Evolutionary conservation across 768 basidiomycete genomes (phyloP).

Genomic region (Amanita fuliginea): DNA sequence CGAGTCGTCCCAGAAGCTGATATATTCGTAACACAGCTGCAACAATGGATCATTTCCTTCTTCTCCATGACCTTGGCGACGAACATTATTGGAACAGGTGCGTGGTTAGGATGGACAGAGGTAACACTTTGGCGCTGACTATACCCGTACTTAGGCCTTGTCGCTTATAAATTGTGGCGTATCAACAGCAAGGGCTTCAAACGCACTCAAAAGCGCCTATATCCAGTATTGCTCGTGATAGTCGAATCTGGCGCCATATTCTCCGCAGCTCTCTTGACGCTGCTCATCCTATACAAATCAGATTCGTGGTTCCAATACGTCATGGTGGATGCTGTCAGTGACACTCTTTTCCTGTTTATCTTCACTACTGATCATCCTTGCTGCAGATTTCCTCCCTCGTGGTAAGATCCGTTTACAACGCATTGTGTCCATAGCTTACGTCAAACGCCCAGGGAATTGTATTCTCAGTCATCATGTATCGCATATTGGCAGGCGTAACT

Average conservation of each 20-base stretch:
- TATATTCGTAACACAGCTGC: slow-evolving; percentile 18
- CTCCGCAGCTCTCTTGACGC: slow-evolving; percentile 18
- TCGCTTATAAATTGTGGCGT: slow-evolving; percentile 19
- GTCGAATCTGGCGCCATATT: slow-evolving; percentile 24
- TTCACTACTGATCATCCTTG: background rate
- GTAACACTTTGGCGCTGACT: too few species aligned
- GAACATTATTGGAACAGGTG: slow-evolving; percentile 21
- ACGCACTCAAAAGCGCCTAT: slow-evolving; percentile 10
- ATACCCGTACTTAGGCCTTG: slow-evolving; percentile 13
- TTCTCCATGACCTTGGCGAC: slow-evolving; percentile 22
- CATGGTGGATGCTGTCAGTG: slow-evolving; percentile 20
- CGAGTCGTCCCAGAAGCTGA: slow-evolving; percentile 12
- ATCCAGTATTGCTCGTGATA: slow-evolving; percentile 18
- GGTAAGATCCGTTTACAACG: slow-evolving; percentile 4
- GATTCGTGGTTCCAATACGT: slow-evolving; percentile 22
- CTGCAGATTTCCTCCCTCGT: slow-evolving; percentile 2
- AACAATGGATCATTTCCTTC: slow-evolving; percentile 23
- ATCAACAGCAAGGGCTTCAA: slow-evolving; percentile 13
- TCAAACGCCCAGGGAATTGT: background rate
- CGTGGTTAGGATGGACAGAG: background rate
- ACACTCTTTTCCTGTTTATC: background rate
- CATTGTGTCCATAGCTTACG: background rate
- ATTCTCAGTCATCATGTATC: slow-evolving; percentile 3
- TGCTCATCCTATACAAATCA: slow-evolving; percentile 18
- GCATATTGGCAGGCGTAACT: background rate